These are phyloP conservation scores for Boletus rubropictus DNA, from an alignment of 768 basidiomycete genomes.

Conservation along the genomic window DNA sequence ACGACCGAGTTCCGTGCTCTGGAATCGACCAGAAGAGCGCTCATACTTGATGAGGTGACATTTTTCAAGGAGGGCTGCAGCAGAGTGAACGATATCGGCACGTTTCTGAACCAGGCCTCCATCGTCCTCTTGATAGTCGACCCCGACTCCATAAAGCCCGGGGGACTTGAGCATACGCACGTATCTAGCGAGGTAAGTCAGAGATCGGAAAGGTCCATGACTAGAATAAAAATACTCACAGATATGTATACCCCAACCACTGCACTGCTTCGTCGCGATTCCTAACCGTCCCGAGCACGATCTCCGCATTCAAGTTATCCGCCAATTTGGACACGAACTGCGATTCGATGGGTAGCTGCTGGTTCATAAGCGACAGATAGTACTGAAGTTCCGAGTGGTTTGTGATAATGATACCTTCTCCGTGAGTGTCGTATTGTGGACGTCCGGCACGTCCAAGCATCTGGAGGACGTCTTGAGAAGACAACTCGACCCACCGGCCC, in stretches of 20 bases:
- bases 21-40: constrained; percentile 79
- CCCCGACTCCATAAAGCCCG: constrained; percentile 78
- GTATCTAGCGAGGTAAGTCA: constrained; percentile 47
- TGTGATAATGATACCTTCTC: constrained; percentile 98
- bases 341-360: constrained; percentile 95
- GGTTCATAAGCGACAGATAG: constrained; percentile 90
- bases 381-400: constrained; percentile 97
- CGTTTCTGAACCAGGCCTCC: constrained; percentile 81
- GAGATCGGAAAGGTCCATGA: constrained; percentile 1
- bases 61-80: constrained; percentile 90
- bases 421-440: constrained; percentile 94
- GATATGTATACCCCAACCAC: constrained; percentile 93
- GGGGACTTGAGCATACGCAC: constrained; percentile 93
- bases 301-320: constrained; percentile 95
- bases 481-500: constrained; percentile 94
- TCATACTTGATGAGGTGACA: constrained; percentile 94
- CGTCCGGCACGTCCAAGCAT: constrained; percentile 98
- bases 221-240: constrained; percentile 45
- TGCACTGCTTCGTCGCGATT: constrained; percentile 97
- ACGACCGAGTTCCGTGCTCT: constrained; percentile 86
- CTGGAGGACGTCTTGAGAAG: constrained; percentile 93
- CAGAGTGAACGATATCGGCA: constrained; percentile 89
- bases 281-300: constrained; percentile 89
- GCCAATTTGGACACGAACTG: constrained; percentile 90
- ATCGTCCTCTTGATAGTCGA: constrained; percentile 90